Conservation (phyloP, 2,329 filamentous ascomycete species). For the Talaromyces sp. region DNA sequence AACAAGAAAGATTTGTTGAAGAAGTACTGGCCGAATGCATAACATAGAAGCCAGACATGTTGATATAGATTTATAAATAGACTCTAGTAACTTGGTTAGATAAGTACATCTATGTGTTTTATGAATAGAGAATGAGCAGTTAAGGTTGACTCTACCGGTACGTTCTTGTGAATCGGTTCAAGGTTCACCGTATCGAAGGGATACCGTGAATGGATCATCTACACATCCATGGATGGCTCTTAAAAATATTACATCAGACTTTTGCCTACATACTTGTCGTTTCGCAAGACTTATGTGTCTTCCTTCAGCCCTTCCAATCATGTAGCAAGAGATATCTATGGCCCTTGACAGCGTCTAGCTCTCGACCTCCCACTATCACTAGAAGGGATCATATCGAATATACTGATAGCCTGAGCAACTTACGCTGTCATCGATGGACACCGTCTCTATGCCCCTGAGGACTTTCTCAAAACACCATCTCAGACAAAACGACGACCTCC, state of each 20-base stretch:
- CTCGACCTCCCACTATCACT: not conserved
- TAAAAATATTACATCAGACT: constrained; percentile 17
- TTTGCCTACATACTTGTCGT: constrained; percentile 1
- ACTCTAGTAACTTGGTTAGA: not conserved
- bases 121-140: not conserved
- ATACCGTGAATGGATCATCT: not conserved
- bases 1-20: constrained; percentile 41
- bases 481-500: not conserved
- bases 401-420: not conserved
- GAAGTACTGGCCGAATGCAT: constrained; percentile 33
- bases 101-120: not conserved
- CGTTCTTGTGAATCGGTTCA: not conserved
- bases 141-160: not conserved
- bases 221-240: not conserved
- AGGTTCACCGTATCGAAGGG: not conserved
- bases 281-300: not conserved
- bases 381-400: not conserved
- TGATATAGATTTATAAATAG: not conserved
- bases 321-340: not conserved
- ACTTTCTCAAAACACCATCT: not conserved
- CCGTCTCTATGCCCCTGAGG: not conserved
- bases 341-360: not conserved
- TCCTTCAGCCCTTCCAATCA: too few species aligned
- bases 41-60: not conserved
- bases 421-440: not conserved